Conservation (phyloP, 2,329 filamentous ascomycete species). For the Sporothrix globosa region DNA sequence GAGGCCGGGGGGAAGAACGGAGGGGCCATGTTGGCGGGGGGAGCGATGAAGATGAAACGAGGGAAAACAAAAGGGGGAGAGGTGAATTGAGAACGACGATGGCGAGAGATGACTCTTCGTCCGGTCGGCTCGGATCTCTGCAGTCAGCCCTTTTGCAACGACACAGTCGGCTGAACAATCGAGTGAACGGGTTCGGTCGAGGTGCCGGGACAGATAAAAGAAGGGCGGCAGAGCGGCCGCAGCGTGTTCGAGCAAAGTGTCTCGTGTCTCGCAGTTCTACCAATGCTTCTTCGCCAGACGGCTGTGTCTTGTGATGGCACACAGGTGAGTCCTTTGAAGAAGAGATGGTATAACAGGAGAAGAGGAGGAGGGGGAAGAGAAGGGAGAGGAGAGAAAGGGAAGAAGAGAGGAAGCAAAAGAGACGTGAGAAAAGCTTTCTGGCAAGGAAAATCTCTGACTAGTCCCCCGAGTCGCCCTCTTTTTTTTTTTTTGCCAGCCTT, state of each 20-base stretch:
- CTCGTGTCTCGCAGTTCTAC: constrained; percentile 30
- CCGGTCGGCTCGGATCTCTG: constrained; percentile 22
- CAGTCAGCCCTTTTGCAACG: not conserved
- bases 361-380: constrained; percentile 2
- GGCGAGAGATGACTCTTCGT: not conserved
- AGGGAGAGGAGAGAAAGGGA: not conserved
- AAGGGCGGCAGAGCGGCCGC: not conserved
- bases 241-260: not conserved
- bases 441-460: constrained; percentile 31
- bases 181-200: constrained; percentile 7
- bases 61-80: not conserved
- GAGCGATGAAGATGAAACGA: not conserved
- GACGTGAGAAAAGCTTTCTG: constrained; percentile 20
- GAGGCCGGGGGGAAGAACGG: constrained; percentile 60
- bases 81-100: not conserved
- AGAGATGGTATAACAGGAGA: constrained; percentile 24
- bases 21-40: constrained; percentile 43
- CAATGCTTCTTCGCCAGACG: constrained; percentile 34
- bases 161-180: constrained; percentile 8
- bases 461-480: constrained; percentile 21
- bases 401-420: not conserved
- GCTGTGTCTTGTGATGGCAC: constrained; percentile 29
- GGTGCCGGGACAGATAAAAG: not conserved
- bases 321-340: constrained; percentile 32
- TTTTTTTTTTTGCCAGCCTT: not conserved